Evolutionary conservation across 352 stramenopile species (phyloP).

Genomic region (Phytophthora sansomeana): DNA sequence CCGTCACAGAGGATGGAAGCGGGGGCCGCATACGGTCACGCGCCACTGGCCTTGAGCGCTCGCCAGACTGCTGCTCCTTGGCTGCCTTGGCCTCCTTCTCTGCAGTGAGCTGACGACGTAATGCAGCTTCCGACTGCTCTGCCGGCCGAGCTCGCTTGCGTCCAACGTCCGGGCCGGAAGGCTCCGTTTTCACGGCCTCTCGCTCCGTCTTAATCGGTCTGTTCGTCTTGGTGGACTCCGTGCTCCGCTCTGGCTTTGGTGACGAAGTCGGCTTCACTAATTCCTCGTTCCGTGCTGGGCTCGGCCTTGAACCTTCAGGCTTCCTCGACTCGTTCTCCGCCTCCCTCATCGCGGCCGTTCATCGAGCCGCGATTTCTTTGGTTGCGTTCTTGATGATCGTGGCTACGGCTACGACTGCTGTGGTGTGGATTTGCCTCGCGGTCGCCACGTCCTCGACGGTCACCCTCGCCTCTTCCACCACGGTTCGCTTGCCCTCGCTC

Average conservation of each 20-base stretch:
- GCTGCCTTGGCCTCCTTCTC: slow-evolving; percentile 66
- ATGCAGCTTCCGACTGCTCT: slow-evolving; percentile 68
- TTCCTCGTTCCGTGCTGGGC: slow-evolving; percentile 31
- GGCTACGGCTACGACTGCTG: slow-evolving; percentile 34
- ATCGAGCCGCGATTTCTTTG: slow-evolving; percentile 25
- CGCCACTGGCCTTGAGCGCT: slow-evolving; percentile 23
- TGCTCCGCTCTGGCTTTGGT: slow-evolving; percentile 23
- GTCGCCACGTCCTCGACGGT: slow-evolving; percentile 30
- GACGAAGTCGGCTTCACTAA: slow-evolving; percentile 17
- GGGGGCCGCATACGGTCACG: slow-evolving; percentile 41
- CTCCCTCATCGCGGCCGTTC: slow-evolving; percentile 29
- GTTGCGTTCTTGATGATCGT: slow-evolving; percentile 38
- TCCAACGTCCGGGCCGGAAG: slow-evolving; percentile 12
- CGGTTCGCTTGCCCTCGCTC: slow-evolving; percentile 35
- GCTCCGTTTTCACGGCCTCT: slow-evolving; percentile 29
- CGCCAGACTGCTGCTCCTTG: slow-evolving; percentile 34
- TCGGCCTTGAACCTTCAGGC: slow-evolving; percentile 15
- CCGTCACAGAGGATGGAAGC: slow-evolving; percentile 22
- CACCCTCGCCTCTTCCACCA: slow-evolving; percentile 35
- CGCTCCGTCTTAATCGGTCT: slow-evolving; percentile 31
- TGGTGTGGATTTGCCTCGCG: slow-evolving; percentile 18
- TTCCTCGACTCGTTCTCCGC: slow-evolving; percentile 12
- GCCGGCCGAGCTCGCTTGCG: slow-evolving; percentile 60
- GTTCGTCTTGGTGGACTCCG: slow-evolving; percentile 20
- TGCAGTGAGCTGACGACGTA: slow-evolving; percentile 78